Evolutionary conservation across 169 alveolate species (phyloP), one percentile per base, ranked within the genome.

Genomic region (Plasmodium yoelii): DNA sequence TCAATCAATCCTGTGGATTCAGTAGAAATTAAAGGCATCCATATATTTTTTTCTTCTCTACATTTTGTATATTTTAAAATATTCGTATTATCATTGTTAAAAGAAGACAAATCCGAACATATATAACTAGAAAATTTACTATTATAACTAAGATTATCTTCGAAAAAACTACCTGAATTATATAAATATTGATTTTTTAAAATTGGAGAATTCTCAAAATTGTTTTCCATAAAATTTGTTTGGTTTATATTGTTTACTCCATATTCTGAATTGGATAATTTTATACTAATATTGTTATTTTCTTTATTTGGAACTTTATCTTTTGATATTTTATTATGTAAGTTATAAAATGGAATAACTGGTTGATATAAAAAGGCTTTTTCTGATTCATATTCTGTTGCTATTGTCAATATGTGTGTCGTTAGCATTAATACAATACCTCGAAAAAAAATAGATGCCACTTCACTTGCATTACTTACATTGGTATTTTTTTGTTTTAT

Each of bases 371-470:
- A 60, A 86, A 70, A 86, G 42, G 86, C 19, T 59, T 86, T 86
- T 10, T 73, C 22, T 18, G 74, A 22, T 24, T 86, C 91, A 71
- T 86, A 71, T 60, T 86, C 87, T 24, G 73, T 86, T 46, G 87
- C 70, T 59, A 86, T 70, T 10, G 91, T 70, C 28, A 86, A 44
- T 56, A 86, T 86, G 22, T 86, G 60, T 4, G 91, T 86, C 8
- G 91, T 86, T 34, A 86, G 75, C 91, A 86, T 86, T 26, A 86
- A 53, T n/a, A 86, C 91, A 46, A 86, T 71, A 1, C 75, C 91
- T 51, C 91, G 19, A 34, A 86, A 61, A 49, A 86, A 86, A 12
- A 86, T 71, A 70, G 91, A 86, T 70, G 91, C 91, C 18, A 86
- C 87, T 51, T 86, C 91, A 26, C 91, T 65, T 49, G 91, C 91